Evolutionary conservation across 306 rosid species (phyloP).

Genomic region (Ormosia semicastrata): DNA sequence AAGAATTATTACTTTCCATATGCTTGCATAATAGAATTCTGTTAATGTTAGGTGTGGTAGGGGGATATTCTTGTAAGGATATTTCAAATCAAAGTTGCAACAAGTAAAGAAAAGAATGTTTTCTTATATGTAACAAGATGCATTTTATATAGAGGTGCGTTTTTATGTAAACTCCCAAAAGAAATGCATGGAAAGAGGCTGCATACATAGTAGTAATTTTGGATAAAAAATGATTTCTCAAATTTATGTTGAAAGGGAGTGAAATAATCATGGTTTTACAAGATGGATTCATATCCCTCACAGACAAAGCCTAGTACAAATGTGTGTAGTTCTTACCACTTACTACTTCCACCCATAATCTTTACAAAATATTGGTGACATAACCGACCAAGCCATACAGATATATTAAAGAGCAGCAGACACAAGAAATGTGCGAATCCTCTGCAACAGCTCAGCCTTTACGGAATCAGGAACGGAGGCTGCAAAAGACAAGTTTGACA

Average conservation of each 20-base stretch:
- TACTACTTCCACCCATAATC: background rate
- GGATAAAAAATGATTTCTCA: background rate
- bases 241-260: background rate
- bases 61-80: no score
- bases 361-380: conserved; percentile 22
- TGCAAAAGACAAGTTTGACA: conserved; percentile 30
- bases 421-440: conserved; percentile 66
- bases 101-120: no score
- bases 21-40: no score
- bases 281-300: background rate
- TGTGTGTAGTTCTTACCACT: background rate
- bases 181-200: no score
- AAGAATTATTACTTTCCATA: no score
- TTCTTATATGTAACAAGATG: no score
- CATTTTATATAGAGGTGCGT: no score
- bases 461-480: conserved; percentile 85
- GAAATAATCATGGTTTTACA: conserved; percentile 14
- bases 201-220: background rate
- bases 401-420: conserved; percentile 56
- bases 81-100: no score
- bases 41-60: no score
- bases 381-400: background rate
- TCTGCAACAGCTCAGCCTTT: conserved; percentile 86
- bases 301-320: conserved; percentile 3
- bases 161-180: no score